Percentiles rank a stretch among this genome's conserved stretches.
These are phyloP conservation scores for Aspergillus chevalieri DNA, from an alignment of 2,329 filamentous ascomycete genomes.

Conservation along the genomic window DNA sequence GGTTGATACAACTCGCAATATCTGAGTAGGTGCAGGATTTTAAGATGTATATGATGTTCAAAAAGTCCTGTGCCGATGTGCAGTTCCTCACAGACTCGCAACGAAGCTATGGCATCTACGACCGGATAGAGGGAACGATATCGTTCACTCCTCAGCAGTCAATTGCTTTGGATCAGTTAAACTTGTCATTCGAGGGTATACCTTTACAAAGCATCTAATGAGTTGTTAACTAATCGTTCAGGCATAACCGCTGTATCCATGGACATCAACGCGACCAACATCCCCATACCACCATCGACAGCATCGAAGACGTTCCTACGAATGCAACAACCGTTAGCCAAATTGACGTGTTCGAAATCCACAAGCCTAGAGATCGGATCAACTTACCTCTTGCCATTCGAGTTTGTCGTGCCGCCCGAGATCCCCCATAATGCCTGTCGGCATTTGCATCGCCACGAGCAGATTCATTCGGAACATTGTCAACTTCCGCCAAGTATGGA, in stretches of 20 bases:
- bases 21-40: neutral
- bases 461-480: conserved; percentile 11
- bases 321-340: conserved; percentile 7
- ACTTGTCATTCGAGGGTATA: conserved; percentile 5
- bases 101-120: conserved; percentile 2
- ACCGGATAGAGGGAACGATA: conserved; percentile 8
- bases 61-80: neutral
- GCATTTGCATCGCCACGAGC: conserved; percentile 7
- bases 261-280: conserved; percentile 11
- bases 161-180: neutral
- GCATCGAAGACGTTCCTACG: conserved; percentile 9
- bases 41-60: neutral
- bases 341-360: neutral
- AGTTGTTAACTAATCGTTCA: neutral
- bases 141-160: conserved; percentile 4
- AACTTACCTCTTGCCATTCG: conserved; percentile 9
- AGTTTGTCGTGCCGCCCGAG: conserved; percentile 11
- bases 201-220: neutral
- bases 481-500: conserved; percentile 12
- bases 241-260: conserved; percentile 7
- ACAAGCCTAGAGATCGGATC: neutral
- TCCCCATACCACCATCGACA: conserved; percentile 5
- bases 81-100: neutral
- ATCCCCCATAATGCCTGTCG: conserved; percentile 11
- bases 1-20: neutral